Conservation (phyloP, 139 green algal species). For the Nannochloris sp. region DNA sequence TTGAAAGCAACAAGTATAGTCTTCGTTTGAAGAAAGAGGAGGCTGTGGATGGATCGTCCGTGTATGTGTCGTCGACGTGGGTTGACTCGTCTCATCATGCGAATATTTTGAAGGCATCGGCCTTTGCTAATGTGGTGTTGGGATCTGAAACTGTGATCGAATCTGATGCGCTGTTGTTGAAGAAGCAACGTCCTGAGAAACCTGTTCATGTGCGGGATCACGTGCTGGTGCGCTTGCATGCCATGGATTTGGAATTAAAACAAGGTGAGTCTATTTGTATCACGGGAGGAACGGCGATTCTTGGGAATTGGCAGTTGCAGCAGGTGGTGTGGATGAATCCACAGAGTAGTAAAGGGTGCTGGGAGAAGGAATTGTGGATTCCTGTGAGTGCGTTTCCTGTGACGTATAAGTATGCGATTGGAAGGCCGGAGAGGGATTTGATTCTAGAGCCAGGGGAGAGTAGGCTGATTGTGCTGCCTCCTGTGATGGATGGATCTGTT, state of each 20-base stretch:
- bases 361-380: slow-evolving; percentile 48
- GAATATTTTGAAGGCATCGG: slow-evolving; percentile 38
- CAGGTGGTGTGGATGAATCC: slow-evolving; percentile 45
- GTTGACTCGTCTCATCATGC: slow-evolving; percentile 4
- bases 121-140: slow-evolving; percentile 55
- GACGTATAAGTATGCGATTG: slow-evolving; percentile 74
- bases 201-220: too few species aligned
- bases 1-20: too few species aligned
- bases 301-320: slow-evolving; percentile 71
- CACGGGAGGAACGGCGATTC: slow-evolving; percentile 48
- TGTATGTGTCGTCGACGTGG: too few species aligned
- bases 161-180: background rate
- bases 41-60: too few species aligned
- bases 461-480: slow-evolving; percentile 16
- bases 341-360: slow-evolving; percentile 11
- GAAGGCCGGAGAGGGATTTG: slow-evolving; percentile 7
- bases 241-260: slow-evolving; percentile 31
- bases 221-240: slow-evolving; percentile 42
- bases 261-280: slow-evolving; percentile 46
- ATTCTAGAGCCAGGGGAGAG: slow-evolving; percentile 30
- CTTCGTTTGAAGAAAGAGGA: too few species aligned
- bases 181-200: too few species aligned
- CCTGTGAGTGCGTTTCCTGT: slow-evolving; percentile 58
- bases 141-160: slow-evolving; percentile 1
- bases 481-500: slow-evolving; percentile 21